Conservation (phyloP, 169 alveolate genomes). For the Plasmodium ovale region DNA sequence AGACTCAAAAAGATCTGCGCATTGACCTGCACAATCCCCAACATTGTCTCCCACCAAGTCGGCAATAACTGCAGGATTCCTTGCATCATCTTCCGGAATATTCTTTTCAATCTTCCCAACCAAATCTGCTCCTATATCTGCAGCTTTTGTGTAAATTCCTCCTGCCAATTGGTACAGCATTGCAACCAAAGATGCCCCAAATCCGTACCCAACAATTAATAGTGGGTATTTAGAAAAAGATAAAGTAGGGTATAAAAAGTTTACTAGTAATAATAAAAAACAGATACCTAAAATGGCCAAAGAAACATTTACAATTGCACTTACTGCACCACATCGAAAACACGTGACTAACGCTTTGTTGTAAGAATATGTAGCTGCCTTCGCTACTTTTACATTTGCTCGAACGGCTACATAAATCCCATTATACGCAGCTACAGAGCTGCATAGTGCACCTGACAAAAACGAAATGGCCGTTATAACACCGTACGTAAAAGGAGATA, state of each 20-base stretch:
- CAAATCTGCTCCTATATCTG: slow-evolving; percentile 94
- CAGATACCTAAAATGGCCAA: slow-evolving; percentile 89
- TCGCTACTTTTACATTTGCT: slow-evolving; percentile 88
- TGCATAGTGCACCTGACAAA: slow-evolving; percentile 87
- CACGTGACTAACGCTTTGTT: slow-evolving; percentile 86
- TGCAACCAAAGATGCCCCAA: slow-evolving; percentile 94
- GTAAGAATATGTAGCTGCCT: slow-evolving; percentile 90
- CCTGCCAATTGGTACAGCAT: slow-evolving; percentile 93
- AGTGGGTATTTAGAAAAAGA: slow-evolving; percentile 79
- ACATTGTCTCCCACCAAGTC: slow-evolving; percentile 94
- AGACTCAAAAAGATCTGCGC: slow-evolving; percentile 92
- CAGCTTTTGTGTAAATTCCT: slow-evolving; percentile 93
- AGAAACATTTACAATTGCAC: slow-evolving; percentile 89
- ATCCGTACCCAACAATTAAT: slow-evolving; percentile 90
- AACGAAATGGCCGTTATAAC: slow-evolving; percentile 85
- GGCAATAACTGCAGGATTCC: slow-evolving; percentile 94
- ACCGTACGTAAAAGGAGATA: slow-evolving; percentile 81
- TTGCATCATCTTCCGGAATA: slow-evolving; percentile 93
- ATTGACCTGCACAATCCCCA: slow-evolving; percentile 93
- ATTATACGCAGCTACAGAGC: slow-evolving; percentile 89
- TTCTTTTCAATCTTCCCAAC: slow-evolving; percentile 92
- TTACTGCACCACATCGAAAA: slow-evolving; percentile 90
- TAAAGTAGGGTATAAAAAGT: slow-evolving; percentile 72
- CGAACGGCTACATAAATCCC: slow-evolving; percentile 92
- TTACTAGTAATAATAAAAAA: slow-evolving; percentile 76